Base-by-base conservation (phyloP, 192 early-diverging fungal genomes). In the Chytriomyces hyalinus region DNA sequence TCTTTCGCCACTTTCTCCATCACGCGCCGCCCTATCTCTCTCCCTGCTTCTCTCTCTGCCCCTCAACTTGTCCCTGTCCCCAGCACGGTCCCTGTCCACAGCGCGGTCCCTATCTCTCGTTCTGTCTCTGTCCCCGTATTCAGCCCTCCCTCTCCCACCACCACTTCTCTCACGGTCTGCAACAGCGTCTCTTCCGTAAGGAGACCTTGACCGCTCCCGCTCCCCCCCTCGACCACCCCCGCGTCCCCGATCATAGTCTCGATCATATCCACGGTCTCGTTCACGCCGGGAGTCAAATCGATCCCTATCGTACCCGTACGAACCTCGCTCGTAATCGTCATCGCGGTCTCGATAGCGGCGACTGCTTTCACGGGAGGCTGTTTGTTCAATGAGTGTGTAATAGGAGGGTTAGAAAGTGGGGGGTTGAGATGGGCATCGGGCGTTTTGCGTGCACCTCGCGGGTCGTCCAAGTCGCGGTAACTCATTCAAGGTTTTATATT, bases 401-500 rank as follows among this genome's bases (percentile, higher is more conserved):
- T 0, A 36, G 4, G 36, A 4, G 36, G 36, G 36, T 36, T 36
- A 36, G 36, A 36, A 36, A 36, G 0, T 36, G 36, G 36, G 36
- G 36, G 36, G 36, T 36, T 36, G 4, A 36, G 36, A 36, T 36
- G 36, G 36, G 36, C 36, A 36, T 36, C 36, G 36, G 1, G 36
- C 36, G 36, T 36, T 36, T 36, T 4, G 36, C 36, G 36, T 36
- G 36, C 36, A 36, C 36, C 36, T 15, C 66, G 43, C 48, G 66
- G 66, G 48, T 68, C 66, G 44, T 68, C 66, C 28, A 68, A 46
- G 22, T 68, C 66, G 10, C 48, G 44, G 44, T 68, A 68, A 8
- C 28, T 45, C 66, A 68, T 68, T 4, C 4, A 57, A 57, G 11
- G 13, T 57, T 57, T 57, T 15, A 15, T 36, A 36, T 36, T 36